A percentile compares a stretch with the other conserved stretches of the same genome.
These are phyloP conservation scores for Cladosporium sp. DNA, from an alignment of 2,329 filamentous ascomycete species.

Conservation along the genomic window DNA sequence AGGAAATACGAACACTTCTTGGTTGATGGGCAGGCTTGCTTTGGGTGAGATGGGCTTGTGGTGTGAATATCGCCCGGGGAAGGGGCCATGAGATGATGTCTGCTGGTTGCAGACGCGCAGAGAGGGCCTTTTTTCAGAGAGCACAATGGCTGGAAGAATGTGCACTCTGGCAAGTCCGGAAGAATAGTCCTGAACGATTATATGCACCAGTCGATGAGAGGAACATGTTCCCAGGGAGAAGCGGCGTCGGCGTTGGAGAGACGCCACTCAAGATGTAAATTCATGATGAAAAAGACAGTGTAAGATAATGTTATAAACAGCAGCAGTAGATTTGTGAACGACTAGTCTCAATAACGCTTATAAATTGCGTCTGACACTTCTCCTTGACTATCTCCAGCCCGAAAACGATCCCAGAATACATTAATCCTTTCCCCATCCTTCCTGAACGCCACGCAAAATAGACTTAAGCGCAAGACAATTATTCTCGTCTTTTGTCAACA, in stretches of 20 bases:
- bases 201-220: no score
- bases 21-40: background rate
- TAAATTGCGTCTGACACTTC: background rate
- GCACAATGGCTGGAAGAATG: background rate
- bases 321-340: background rate
- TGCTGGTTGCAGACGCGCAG: no score
- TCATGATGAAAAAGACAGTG: background rate
- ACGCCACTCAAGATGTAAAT: background rate
- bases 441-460: background rate
- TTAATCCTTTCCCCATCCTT: background rate
- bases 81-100: no score
- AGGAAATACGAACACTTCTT: slow-evolving; percentile 5
- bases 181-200: no score
- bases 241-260: background rate
- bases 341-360: background rate
- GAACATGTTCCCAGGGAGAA: background rate
- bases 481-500: background rate
- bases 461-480: background rate
- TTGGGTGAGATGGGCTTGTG: background rate
- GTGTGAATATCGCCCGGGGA: background rate
- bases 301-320: background rate
- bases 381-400: background rate
- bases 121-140: background rate
- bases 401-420: background rate
- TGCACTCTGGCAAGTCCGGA: no score